A percentile compares a stretch with the other conserved stretches of the same genome.
Conservation (phyloP, 768 basidiomycete genomes). For the Podaxis sp. region DNA sequence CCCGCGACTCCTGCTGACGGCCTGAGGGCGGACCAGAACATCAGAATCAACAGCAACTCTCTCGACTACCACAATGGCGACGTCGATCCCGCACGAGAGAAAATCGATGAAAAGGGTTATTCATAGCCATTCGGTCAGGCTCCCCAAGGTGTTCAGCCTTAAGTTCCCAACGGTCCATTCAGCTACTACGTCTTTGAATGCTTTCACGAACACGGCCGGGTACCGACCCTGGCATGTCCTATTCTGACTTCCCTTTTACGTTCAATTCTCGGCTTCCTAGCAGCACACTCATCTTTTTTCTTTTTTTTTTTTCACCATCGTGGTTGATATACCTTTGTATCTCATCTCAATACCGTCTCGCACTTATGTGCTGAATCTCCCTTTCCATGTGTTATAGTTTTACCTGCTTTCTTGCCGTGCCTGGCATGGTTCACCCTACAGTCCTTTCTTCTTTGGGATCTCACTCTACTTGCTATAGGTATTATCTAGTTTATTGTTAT, state of each 20-base stretch:
- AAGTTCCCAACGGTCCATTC: not conserved
- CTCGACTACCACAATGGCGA: conserved; percentile 30
- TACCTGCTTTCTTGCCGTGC: not conserved
- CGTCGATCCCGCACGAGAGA: conserved; percentile 31
- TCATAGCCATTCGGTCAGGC: conserved; percentile 30
- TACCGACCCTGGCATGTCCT: conserved; percentile 3
- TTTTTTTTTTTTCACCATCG: not conserved
- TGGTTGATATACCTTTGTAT: conserved; percentile 14
- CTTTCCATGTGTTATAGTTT: not conserved
- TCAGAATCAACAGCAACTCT: conserved; percentile 35
- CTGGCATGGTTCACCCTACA: not conserved
- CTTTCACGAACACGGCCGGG: conserved; percentile 10
- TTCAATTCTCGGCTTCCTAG: not conserved
- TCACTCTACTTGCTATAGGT: conserved; percentile 10
- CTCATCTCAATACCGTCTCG: conserved; percentile 9
- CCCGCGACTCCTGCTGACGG: conserved; percentile 69
- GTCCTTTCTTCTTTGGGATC: not conserved
- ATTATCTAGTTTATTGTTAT: conserved; percentile 13
- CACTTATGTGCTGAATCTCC: not conserved
- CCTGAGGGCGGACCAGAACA: conserved; percentile 37
- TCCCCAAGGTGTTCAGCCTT: not conserved
- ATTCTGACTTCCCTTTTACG: not conserved
- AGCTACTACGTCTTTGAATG: not conserved
- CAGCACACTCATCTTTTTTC: conserved; percentile 1
- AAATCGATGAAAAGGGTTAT: conserved; percentile 48